Evolutionary conservation across 2,329 filamentous ascomycete species (phyloP).

Genomic region (Claviceps lovelessii): DNA sequence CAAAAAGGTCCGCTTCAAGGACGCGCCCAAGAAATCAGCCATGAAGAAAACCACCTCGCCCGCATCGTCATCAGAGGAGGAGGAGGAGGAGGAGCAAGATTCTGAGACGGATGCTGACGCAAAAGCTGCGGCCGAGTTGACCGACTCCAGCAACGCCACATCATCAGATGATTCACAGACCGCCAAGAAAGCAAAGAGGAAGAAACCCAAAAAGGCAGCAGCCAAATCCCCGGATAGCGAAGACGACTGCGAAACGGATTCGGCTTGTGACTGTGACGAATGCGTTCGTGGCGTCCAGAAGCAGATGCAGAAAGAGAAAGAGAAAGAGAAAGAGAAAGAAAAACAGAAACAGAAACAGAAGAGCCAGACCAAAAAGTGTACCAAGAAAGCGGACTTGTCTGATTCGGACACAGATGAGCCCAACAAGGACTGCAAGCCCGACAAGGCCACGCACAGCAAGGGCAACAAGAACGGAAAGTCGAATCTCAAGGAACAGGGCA

Average conservation of each 20-base stretch:
- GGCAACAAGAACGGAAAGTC: conserved; percentile 6
- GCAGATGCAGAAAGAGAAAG: not conserved
- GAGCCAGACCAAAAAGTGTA: conserved; percentile 2
- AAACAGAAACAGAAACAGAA: conserved; percentile 3
- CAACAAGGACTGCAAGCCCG: conserved; percentile 8
- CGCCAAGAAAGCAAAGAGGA: conserved; percentile 10
- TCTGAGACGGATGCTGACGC: conserved; percentile 12
- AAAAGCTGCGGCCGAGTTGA: conserved; percentile 7
- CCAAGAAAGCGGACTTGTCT: conserved; percentile 1
- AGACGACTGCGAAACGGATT: conserved; percentile 21
- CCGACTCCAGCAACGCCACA: conserved; percentile 9
- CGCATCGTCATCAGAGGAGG: conserved; percentile 4
- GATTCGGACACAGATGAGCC: conserved; percentile 7
- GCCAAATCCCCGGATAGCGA: conserved; percentile 12
- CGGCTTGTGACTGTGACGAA: conserved; percentile 14
- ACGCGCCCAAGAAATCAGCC: conserved; percentile 21
- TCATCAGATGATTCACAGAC: conserved; percentile 9
- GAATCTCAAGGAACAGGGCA: conserved; percentile 10
- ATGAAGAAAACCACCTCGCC: conserved; percentile 18
- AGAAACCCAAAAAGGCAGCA: conserved; percentile 6
- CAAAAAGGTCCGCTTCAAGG: conserved; percentile 32
- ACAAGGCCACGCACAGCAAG: not conserved
- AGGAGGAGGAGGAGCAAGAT: not conserved
- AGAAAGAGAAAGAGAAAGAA: not conserved
- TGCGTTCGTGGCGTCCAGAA: conserved; percentile 11